Evolutionary conservation across 306 rosid genomes (phyloP).

Genomic region (Cicer judaicum): DNA sequence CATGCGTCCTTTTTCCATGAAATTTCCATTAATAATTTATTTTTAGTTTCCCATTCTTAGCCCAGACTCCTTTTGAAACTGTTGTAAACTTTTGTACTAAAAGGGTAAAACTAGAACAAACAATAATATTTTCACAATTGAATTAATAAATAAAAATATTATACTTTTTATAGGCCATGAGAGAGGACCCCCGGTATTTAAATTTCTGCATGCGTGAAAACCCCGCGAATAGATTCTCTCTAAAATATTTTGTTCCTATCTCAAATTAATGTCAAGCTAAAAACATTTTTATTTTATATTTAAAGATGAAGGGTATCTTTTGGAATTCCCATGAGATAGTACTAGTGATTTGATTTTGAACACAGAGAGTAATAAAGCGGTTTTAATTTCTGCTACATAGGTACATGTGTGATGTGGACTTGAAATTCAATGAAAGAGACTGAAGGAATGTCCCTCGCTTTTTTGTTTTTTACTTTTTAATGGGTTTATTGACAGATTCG

Average conservation of each 20-base stretch:
- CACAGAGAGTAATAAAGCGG: slow-evolving; percentile 39
- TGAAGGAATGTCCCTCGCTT: slow-evolving; percentile 52
- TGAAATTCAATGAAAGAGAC: slow-evolving; percentile 52
- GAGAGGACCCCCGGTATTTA: slow-evolving; percentile 24
- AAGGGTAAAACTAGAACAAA: slow-evolving; percentile 5
- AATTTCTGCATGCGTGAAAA: slow-evolving; percentile 38
- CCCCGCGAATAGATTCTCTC: slow-evolving; percentile 9
- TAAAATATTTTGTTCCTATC: slow-evolving; percentile 31
- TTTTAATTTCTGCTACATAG: slow-evolving; percentile 28
- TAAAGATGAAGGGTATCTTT: slow-evolving; percentile 36
- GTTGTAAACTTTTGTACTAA: not conserved
- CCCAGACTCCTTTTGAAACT: slow-evolving; percentile 22
- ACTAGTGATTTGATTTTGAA: slow-evolving; percentile 13
- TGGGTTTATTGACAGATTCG: slow-evolving; percentile 17
- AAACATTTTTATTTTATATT: not conserved
- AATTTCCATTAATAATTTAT: not conserved
- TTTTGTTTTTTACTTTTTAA: slow-evolving; percentile 33
- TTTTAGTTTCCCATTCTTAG: slow-evolving; percentile 11
- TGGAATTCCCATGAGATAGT: slow-evolving; percentile 43
- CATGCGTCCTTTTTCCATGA: not conserved
- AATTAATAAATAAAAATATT: not conserved
- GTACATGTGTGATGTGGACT: slow-evolving; percentile 54
- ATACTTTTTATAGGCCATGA: not conserved
- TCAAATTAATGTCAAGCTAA: slow-evolving; percentile 30
- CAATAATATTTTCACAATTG: slow-evolving; percentile 8